Conservation (phyloP, 371 early-diverging fungal genomes). For the Syncephalastrum sp. region DNA sequence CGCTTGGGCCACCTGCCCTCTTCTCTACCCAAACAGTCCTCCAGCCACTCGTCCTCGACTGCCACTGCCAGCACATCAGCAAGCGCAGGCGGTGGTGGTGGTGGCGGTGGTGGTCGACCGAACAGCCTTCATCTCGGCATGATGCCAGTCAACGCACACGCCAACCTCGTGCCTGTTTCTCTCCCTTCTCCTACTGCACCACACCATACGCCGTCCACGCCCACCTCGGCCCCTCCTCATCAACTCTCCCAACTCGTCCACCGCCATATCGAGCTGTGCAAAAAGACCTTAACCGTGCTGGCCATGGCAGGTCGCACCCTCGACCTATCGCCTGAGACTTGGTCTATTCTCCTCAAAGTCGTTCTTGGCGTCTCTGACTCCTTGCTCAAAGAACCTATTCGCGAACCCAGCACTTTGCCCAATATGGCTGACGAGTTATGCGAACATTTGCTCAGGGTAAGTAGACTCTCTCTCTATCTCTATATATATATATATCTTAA, state of each 20-base stretch:
- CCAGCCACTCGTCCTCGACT: constrained; percentile 11
- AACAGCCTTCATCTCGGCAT: constrained; percentile 24
- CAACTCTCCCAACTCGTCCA: constrained; percentile 36
- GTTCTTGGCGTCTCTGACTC: constrained; percentile 71
- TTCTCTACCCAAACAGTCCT: constrained; percentile 1
- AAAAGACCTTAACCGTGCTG: constrained; percentile 64
- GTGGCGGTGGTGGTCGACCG: constrained; percentile 5
- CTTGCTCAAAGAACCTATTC: constrained; percentile 57
- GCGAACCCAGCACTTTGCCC: constrained; percentile 18
- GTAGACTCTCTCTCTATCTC: constrained; percentile 1
- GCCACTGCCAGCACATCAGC: constrained; percentile 5
- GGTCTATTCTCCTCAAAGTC: constrained; percentile 76
- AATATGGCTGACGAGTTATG: constrained; percentile 78
- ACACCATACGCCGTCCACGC: constrained; percentile 5
- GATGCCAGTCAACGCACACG: constrained; percentile 25
- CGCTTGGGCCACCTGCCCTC: constrained; percentile 30
- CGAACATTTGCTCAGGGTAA: constrained; percentile 66
- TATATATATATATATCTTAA: not conserved
- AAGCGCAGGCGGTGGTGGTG: not conserved
- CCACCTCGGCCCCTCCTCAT: constrained; percentile 1
- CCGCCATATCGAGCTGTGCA: constrained; percentile 73
- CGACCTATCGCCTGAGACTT: constrained; percentile 68
- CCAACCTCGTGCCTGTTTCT: constrained; percentile 19
- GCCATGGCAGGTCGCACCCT: constrained; percentile 65
- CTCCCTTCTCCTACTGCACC: constrained; percentile 7